Percentiles rank a stretch among this genome's conserved stretches.
phyloP scores from a whole-genome alignment of 331 rosid genomes.

The Spiraea crenata region DNA sequence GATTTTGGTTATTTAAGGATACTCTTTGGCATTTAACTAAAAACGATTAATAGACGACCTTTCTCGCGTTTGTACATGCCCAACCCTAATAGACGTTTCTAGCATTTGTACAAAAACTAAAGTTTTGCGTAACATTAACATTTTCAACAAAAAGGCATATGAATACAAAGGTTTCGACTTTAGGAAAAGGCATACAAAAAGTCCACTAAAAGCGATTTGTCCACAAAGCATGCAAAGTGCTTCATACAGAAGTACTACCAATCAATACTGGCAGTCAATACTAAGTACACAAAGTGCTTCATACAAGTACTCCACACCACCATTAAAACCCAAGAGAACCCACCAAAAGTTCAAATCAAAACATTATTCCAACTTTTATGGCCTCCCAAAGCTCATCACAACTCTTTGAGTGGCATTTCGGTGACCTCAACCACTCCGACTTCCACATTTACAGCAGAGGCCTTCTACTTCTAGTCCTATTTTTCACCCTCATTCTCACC shows the following conservation, averaged over 20 bases:
- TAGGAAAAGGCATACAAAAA: no score
- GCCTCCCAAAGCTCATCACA: not conserved
- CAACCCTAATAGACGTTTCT: no score
- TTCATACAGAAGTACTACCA: not conserved
- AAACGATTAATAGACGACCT: no score
- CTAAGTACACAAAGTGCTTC: not conserved
- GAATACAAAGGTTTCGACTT: no score
- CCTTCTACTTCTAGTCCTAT: not conserved
- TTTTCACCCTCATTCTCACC: not conserved
- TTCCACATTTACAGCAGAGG: not conserved
- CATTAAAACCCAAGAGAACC: not conserved
- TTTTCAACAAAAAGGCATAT: not conserved
- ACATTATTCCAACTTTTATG: not conserved
- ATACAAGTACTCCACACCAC: not conserved
- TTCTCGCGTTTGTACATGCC: no score
- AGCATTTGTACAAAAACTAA: no score
- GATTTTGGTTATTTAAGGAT: no score
- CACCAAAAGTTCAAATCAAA: not conserved
- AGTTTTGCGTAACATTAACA: not conserved
- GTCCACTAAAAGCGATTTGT: no score
- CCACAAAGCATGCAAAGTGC: no score
- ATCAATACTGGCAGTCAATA: not conserved
- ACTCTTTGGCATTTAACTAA: no score
- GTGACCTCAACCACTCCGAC: not conserved
- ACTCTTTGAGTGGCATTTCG: constrained; percentile 11